Base-by-base conservation (phyloP, 208 protist genomes). In the Leptomonas pyrrhocoris region DNA sequence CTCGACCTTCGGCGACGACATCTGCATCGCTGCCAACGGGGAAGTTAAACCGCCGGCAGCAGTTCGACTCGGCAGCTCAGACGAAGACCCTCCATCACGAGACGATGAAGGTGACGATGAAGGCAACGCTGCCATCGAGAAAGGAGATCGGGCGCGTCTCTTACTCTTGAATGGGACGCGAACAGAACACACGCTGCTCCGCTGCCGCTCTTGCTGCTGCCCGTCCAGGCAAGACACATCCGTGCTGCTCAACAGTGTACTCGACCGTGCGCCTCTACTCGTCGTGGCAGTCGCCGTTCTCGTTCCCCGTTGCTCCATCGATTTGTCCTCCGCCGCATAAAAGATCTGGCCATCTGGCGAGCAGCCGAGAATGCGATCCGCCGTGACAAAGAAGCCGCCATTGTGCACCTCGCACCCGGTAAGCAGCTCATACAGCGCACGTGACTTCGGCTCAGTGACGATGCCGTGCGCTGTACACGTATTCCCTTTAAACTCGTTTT, bases 401-500 rank as follows among this genome's bases (percentile, higher is more conserved):
- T 95, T 81, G 64, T 83, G 63, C 28, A 95, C 90, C 31, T 73
- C 13, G 38, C 60, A 72, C 2, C 87, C 86, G 0, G 89, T 93
- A n/a, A 94, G 71, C 11, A 95, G 36, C 62, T 97, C 93, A 74
- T 97, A 97, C 46, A 97, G 66, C 0, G 86, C 50, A 13, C 93
- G 80, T 1, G 93, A 74, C 75, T 95, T 95, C 15, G 86, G 70
- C 62, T 97, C 90, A 7, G 88, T 97, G 46, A 34, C 55, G 59
- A 93, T 94, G 46, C 93, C 93, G 66, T 97, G 93, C 7, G 31
- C 73, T 0, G 92, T 97, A 60, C 40, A 83, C 12, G 68, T 79
- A 74, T 97, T 97, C 7, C 92, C 90, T 11, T 58, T 85, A 63
- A 97, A 97, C 64, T 92, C 92, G 23, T 84, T 68, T 61, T 89